These are phyloP conservation scores for Hypericum perforatum DNA, from an alignment of 345 rosid genomes.

Conservation along the genomic window DNA sequence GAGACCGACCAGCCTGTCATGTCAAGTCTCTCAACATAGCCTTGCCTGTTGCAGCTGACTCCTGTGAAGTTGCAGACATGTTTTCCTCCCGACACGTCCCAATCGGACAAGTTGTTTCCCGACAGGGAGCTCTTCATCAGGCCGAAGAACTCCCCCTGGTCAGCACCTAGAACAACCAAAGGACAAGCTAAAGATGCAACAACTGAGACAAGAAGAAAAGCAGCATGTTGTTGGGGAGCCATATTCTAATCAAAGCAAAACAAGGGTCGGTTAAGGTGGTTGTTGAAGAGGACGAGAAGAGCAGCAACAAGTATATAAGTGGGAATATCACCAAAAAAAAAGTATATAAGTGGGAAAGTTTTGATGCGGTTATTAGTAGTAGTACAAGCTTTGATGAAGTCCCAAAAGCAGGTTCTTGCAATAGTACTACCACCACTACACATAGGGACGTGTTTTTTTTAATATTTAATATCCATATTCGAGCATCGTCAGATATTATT, in stretches of 20 bases:
- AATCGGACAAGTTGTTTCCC: slow-evolving; percentile 41
- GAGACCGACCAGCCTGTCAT: slow-evolving; percentile 47
- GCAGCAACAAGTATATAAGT: slow-evolving; percentile 11
- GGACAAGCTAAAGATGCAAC: slow-evolving; percentile 17
- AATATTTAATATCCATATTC: not conserved
- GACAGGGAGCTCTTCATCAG: slow-evolving; percentile 48
- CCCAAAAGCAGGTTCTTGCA: slow-evolving; percentile 23
- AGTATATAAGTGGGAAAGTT: slow-evolving; percentile 34
- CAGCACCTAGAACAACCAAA: slow-evolving; percentile 14
- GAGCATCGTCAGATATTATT: too few relatives aligned
- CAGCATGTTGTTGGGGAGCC: slow-evolving; percentile 24
- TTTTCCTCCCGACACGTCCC: slow-evolving; percentile 38
- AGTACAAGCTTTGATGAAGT: slow-evolving; percentile 23
- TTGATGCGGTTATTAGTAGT: slow-evolving; percentile 26
- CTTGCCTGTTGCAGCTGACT: slow-evolving; percentile 47
- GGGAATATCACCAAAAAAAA: too few relatives aligned
- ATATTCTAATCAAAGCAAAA: slow-evolving; percentile 14
- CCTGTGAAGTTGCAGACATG: slow-evolving; percentile 60
- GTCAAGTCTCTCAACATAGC: slow-evolving; percentile 50
- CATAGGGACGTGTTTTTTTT: slow-evolving; percentile 57
- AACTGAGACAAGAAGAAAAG: slow-evolving; percentile 25
- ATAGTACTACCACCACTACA: slow-evolving; percentile 32
- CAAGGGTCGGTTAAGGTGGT: slow-evolving; percentile 17
- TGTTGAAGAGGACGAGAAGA: slow-evolving; percentile 28
- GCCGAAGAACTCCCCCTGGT: slow-evolving; percentile 53